Conservation (phyloP, 371 early-diverging fungal genomes). For the Mortierella sp. region DNA sequence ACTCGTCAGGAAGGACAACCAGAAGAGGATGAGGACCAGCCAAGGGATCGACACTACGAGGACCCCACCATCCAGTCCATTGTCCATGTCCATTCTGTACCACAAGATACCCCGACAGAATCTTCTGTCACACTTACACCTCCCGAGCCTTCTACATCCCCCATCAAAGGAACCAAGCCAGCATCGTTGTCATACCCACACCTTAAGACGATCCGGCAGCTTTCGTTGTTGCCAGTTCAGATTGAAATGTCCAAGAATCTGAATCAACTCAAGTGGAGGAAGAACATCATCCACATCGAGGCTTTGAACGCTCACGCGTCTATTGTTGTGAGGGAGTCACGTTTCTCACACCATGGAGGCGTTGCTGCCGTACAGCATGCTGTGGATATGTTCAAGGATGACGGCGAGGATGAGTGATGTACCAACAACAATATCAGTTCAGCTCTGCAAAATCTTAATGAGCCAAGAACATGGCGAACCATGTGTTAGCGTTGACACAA, state of each 20-base stretch:
- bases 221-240: constrained; percentile 27
- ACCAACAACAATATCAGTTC: too few species aligned
- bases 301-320: constrained; percentile 44
- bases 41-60: not conserved
- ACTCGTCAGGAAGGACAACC: not conserved
- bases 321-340: constrained; percentile 37
- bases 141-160: not conserved
- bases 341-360: constrained; percentile 14
- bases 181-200: constrained; percentile 28
- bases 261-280: constrained; percentile 31
- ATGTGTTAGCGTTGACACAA: too few species aligned
- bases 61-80: not conserved
- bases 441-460: too few species aligned
- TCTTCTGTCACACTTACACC: constrained; percentile 11
- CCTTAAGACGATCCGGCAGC: constrained; percentile 17
- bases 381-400: constrained; percentile 26
- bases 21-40: not conserved
- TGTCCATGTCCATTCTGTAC: not conserved
- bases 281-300: constrained; percentile 37
- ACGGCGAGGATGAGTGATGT: constrained; percentile 18
- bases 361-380: constrained; percentile 19
- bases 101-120: constrained; percentile 16
- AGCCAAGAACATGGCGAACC: too few species aligned
- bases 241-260: constrained; percentile 37
- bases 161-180: not conserved